These are phyloP conservation scores for Chimonanthus praecox DNA, from an alignment of 164 flowering plant species.

Conservation along the genomic window DNA sequence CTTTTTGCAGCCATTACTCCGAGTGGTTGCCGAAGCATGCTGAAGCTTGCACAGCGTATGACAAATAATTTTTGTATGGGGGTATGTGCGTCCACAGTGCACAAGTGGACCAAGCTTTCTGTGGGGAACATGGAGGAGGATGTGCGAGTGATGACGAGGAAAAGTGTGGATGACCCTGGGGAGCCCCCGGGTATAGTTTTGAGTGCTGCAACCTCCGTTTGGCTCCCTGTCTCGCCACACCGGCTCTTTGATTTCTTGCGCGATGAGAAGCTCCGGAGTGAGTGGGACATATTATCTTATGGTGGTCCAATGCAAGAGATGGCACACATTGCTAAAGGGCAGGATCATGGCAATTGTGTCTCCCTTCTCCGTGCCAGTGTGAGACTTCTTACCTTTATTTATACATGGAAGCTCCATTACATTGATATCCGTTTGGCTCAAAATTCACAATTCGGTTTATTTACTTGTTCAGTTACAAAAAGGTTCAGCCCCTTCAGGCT, in stretches of 20 bases:
- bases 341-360: constrained; percentile 92
- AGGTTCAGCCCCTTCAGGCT: no score
- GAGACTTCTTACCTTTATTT: constrained; percentile 1
- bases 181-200: constrained; percentile 90
- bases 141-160: constrained; percentile 86
- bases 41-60: constrained; percentile 96
- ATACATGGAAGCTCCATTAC: no score
- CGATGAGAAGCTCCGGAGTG: constrained; percentile 78
- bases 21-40: constrained; percentile 79
- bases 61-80: constrained; percentile 91
- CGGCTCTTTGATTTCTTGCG: constrained; percentile 88
- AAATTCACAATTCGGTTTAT: no score
- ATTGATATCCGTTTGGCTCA: no score
- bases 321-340: constrained; percentile 96
- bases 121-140: constrained; percentile 69
- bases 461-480: no score
- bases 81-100: constrained; percentile 80
- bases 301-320: constrained; percentile 99
- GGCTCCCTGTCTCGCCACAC: constrained; percentile 88
- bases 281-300: constrained; percentile 96
- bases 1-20: constrained; percentile 55
- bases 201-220: constrained; percentile 93
- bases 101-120: constrained; percentile 83
- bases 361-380: constrained; percentile 88
- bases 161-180: constrained; percentile 92